A percentile compares a stretch with the other conserved stretches of the same genome.
Evolutionary conservation across 2,329 filamentous ascomycete genomes (phyloP).

Genomic region (Alternaria sp.): DNA sequence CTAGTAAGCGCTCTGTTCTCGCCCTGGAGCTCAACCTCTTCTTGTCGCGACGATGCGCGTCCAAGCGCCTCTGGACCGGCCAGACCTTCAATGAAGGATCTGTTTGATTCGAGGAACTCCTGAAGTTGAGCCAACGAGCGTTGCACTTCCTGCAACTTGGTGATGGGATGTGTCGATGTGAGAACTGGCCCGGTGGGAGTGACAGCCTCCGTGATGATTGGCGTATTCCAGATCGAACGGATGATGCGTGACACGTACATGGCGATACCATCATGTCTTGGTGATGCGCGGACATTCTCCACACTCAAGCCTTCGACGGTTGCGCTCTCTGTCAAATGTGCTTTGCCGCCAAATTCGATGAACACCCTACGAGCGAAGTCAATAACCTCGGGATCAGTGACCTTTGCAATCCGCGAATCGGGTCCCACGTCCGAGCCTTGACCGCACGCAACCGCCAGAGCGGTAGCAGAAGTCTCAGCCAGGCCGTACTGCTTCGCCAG

Average conservation of each 20-base stretch:
- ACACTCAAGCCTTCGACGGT: conserved; percentile 67
- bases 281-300: conserved; percentile 85
- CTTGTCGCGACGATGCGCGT: conserved; percentile 78
- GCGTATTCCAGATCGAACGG: conserved; percentile 83
- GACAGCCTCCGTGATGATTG: conserved; percentile 67
- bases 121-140: conserved; percentile 79
- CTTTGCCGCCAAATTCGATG: conserved; percentile 89
- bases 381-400: conserved; percentile 83
- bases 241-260: conserved; percentile 89
- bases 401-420: conserved; percentile 71
- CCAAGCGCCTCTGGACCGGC: conserved; percentile 89
- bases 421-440: conserved; percentile 82
- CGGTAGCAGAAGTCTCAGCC: conserved; percentile 86
- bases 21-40: conserved; percentile 89
- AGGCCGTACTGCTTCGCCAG: conserved; percentile 88
- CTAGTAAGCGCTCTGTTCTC: conserved; percentile 93
- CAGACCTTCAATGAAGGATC: conserved; percentile 88
- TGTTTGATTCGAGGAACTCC: conserved; percentile 85
- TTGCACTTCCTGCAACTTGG: conserved; percentile 78
- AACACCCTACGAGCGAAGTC: conserved; percentile 86
- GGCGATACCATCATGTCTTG: conserved; percentile 85
- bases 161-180: conserved; percentile 67
- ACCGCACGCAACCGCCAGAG: conserved; percentile 91
- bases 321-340: conserved; percentile 80
- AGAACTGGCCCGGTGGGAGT: conserved; percentile 68